Conservation (phyloP, 192 early-diverging fungal species). For the Coemansia nantahalensis region DNA sequence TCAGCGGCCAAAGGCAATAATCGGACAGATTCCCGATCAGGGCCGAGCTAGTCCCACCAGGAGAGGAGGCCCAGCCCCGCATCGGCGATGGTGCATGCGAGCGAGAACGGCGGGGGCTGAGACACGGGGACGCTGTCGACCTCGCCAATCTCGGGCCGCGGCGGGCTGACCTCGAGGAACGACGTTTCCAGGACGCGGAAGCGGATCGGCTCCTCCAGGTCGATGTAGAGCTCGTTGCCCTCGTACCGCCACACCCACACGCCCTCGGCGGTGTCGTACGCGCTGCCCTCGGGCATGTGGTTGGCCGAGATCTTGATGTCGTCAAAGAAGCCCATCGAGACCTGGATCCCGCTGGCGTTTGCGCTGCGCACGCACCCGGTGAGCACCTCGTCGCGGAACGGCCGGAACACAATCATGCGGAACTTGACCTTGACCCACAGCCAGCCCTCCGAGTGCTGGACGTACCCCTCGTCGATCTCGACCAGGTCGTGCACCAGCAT, state of each 20-base stretch:
- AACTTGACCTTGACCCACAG: constrained; percentile 75
- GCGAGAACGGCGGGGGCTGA: constrained; percentile 31
- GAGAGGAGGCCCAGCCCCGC: constrained; percentile 67
- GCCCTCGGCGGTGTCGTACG: constrained; percentile 65
- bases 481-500: constrained; percentile 80
- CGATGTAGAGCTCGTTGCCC: constrained; percentile 75
- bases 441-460: constrained; percentile 81
- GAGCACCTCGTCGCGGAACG: constrained; percentile 85
- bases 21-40: no score
- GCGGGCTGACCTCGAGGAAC: constrained; percentile 72
- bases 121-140: constrained; percentile 16
- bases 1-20: no score
- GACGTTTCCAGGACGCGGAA: constrained; percentile 70
- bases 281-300: constrained; percentile 60
- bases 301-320: constrained; percentile 78
- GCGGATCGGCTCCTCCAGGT: constrained; percentile 72
- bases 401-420: constrained; percentile 85
- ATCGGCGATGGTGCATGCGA: constrained; percentile 60
- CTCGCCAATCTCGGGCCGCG: constrained; percentile 41
- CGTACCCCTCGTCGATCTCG: constrained; percentile 78
- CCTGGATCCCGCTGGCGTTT: constrained; percentile 63
- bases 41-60: constrained; percentile 58
- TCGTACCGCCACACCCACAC: constrained; percentile 89
- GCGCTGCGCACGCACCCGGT: constrained; percentile 74
- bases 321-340: constrained; percentile 88